Base-by-base conservation (phyloP, 768 basidiomycete species). In the Mrakia frigida region DNA sequence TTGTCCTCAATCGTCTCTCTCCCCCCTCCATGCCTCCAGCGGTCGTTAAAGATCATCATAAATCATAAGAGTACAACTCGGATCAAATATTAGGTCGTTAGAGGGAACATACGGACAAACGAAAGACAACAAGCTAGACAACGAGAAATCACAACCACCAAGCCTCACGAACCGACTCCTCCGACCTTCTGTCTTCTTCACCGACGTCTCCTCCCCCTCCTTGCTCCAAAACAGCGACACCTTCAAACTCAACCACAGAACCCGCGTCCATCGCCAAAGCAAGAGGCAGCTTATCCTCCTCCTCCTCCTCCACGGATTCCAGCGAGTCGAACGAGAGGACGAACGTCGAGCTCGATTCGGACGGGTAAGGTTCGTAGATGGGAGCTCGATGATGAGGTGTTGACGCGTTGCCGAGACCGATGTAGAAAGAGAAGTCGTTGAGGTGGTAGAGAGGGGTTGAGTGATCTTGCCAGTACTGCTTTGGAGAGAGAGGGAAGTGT, bases 401-500 rank as follows among this genome's bases (percentile, higher is more conserved):
- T 6, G 56, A 56, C 9, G 56, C 56, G 65, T 39, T 50, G 33
- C 39, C 11, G 35, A 39, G 65, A 9, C 65, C 65, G 6, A 41
- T 68, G 65, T 68, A 68, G 65, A 68, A 68, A 3, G 65, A 68
- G 65, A 41, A 37, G 21, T 35, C 37, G 35, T 35, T 21, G 33
- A 37, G 39, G 37, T 68, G 37, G 65, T 68, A 68, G 6, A 68
- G 37, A 1, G 65, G 65, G 13, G 21, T 18, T 0, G 65, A n/a
- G 35, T 68, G 37, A 14, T 68, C 37, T 25, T 39, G 18, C 65
- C 65, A 68, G 39, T 23, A 68, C 65, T 68, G 61, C n/a, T n/a
- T n/a, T 31, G 11, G 59, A 31, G 21, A 21, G 35, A 5, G 18
- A 33, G 37, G 16, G 31, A 23, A 33, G 14, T 9, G 31, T 63